These are phyloP conservation scores for Mrakia gelida DNA, from an alignment of 768 basidiomycete species.

Conservation along the genomic window DNA sequence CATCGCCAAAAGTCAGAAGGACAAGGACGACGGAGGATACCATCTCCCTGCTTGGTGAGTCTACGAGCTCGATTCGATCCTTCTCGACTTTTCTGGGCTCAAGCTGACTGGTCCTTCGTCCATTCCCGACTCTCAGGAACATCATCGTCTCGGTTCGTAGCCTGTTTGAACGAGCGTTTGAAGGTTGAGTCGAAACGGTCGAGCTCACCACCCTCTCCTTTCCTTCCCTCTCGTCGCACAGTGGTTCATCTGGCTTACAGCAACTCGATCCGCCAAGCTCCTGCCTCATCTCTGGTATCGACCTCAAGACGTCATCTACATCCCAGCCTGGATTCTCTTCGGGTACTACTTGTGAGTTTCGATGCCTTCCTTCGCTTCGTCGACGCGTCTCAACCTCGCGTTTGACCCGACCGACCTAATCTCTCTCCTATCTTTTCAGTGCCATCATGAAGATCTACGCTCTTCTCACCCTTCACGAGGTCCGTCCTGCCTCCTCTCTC, in stretches of 20 bases:
- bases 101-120: background rate
- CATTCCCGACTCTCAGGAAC: slow-evolving; percentile 32
- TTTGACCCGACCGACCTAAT: background rate
- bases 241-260: slow-evolving; percentile 49
- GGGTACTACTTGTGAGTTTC: slow-evolving; percentile 73
- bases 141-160: slow-evolving; percentile 40
- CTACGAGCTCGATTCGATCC: background rate
- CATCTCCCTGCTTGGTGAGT: slow-evolving; percentile 73
- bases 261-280: slow-evolving; percentile 56
- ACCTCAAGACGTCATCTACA: slow-evolving; percentile 70
- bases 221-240: slow-evolving; percentile 18
- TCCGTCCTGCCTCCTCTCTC: slow-evolving; percentile 41
- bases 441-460: slow-evolving; percentile 93
- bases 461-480: slow-evolving; percentile 82
- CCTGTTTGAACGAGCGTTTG: background rate
- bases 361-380: background rate
- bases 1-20: slow-evolving; percentile 71
- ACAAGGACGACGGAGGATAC: slow-evolving; percentile 64
- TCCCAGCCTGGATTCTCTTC: slow-evolving; percentile 81
- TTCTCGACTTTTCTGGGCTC: background rate
- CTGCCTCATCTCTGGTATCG: slow-evolving; percentile 74
- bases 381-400: background rate
- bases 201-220: background rate
- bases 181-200: background rate
- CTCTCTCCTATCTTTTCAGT: slow-evolving; percentile 36